Percentiles rank a stretch among this genome's conserved stretches.
Conservation (phyloP, 2,329 filamentous ascomycete species). For the Exophiala aquamarina region DNA sequence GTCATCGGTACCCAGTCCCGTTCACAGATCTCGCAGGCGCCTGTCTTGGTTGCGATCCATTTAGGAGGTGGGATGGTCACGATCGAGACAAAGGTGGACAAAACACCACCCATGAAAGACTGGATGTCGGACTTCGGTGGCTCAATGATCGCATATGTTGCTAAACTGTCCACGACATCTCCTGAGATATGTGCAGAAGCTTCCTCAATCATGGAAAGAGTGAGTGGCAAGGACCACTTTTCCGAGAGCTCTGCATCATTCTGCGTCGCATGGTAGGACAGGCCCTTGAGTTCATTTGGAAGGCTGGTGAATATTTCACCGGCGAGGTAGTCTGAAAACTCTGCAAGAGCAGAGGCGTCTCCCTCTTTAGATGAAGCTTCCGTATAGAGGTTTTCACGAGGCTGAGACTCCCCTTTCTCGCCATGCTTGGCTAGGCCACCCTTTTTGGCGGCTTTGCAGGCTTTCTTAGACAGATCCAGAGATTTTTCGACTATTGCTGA, state of each 20-base stretch:
- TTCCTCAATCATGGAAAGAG: conserved; percentile 48
- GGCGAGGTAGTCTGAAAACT: conserved; percentile 80
- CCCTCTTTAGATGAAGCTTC: conserved; percentile 25
- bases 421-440: neutral
- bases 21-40: conserved; percentile 73
- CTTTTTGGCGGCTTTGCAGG: conserved; percentile 42
- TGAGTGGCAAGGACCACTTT: conserved; percentile 59
- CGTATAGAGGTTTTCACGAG: conserved; percentile 8
- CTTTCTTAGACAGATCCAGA: conserved; percentile 30
- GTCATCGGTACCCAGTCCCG: conserved; percentile 73
- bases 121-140: conserved; percentile 46
- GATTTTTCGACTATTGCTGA: conserved; percentile 66
- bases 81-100: conserved; percentile 62
- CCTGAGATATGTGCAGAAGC: conserved; percentile 59
- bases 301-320: conserved; percentile 66
- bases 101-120: conserved; percentile 61
- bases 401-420: neutral
- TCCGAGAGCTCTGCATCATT: conserved; percentile 51
- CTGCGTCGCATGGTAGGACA: conserved; percentile 61
- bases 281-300: conserved; percentile 58
- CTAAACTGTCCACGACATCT: conserved; percentile 65
- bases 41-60: conserved; percentile 57
- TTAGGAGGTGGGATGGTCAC: conserved; percentile 64
- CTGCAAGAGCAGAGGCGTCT: conserved; percentile 68
- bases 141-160: conserved; percentile 63